Conservation (phyloP, 768 basidiomycete species). For the Trametes sanguinea region DNA sequence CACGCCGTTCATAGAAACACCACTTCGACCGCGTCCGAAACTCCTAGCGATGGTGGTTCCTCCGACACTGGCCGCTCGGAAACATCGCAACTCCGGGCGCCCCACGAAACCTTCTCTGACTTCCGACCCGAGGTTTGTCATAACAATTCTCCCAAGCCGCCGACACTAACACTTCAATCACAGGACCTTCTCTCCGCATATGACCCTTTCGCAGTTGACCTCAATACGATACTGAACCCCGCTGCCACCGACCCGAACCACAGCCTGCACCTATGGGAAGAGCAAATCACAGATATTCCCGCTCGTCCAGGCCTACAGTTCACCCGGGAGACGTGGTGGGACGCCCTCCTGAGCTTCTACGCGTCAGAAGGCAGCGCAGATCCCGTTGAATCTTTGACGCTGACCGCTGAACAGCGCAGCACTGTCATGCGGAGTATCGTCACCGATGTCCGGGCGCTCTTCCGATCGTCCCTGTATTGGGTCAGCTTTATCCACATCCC, state of each 20-base stretch:
- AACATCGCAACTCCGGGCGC: constrained; percentile 39
- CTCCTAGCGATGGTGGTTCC: constrained; percentile 56
- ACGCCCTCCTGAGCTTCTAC: constrained; percentile 63
- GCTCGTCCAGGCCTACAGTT: constrained; percentile 64
- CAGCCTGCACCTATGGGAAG: neutral
- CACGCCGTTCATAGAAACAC: neutral
- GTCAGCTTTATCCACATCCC: constrained; percentile 74
- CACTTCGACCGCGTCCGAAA: neutral
- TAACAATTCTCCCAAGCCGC: constrained; percentile 56
- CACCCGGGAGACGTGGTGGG: constrained; percentile 79
- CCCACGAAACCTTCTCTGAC: constrained; percentile 55
- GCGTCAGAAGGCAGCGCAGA: constrained; percentile 9
- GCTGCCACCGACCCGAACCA: neutral
- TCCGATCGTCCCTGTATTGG: constrained; percentile 68
- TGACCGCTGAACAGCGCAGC: constrained; percentile 41
- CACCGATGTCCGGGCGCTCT: constrained; percentile 61
- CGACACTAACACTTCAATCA: neutral
- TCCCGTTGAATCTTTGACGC: neutral
- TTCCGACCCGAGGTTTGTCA: constrained; percentile 34
- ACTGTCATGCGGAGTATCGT: constrained; percentile 46
- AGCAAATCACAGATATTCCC: constrained; percentile 11
- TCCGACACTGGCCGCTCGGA: constrained; percentile 58
- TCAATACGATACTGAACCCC: neutral
- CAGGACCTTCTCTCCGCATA: constrained; percentile 4
- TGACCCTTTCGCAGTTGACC: constrained; percentile 15